Percentiles rank a stretch among this genome's conserved stretches.
Evolutionary conservation across 1,139 yeast genomes (phyloP).

Genomic region (Keqinozyma sinolaborantium): DNA sequence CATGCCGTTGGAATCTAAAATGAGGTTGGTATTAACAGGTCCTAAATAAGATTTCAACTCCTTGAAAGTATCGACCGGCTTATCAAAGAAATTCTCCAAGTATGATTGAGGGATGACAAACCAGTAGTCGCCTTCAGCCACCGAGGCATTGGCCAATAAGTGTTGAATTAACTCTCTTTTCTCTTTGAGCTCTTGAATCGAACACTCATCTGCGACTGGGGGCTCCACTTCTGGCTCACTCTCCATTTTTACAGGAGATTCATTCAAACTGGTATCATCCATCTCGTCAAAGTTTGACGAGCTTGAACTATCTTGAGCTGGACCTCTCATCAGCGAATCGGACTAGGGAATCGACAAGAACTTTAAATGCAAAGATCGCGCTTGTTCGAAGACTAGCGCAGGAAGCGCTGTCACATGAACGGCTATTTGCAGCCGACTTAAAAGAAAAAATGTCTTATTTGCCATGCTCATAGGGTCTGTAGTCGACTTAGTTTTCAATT

Average conservation of each 20-base stretch:
- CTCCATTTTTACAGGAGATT: background rate
- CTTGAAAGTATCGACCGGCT: slow-evolving; percentile 20
- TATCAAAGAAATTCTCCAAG: slow-evolving; percentile 22
- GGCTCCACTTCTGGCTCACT: background rate
- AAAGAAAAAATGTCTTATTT: too few species aligned
- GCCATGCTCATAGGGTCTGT: too few species aligned
- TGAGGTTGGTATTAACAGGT: slow-evolving; percentile 26
- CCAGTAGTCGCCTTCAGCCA: slow-evolving; percentile 36
- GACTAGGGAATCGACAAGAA: too few species aligned
- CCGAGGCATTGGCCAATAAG: slow-evolving; percentile 14
- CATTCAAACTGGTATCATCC: background rate
- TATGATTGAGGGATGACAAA: slow-evolving; percentile 31
- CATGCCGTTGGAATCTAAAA: slow-evolving; percentile 30
- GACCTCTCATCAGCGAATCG: too few species aligned
- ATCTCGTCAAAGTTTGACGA: background rate
- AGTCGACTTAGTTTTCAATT: too few species aligned
- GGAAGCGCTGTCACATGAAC: too few species aligned
- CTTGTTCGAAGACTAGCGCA: too few species aligned
- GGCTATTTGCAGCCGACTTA: too few species aligned
- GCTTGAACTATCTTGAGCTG: background rate
- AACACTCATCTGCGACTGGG: background rate
- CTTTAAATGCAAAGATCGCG: background rate
- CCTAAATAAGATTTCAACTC: slow-evolving; percentile 27
- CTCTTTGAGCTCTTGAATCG: slow-evolving; percentile 10
- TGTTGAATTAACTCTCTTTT: slow-evolving; percentile 21